Conservation (phyloP, 306 rosid genomes). For the Corylus heterophylla region DNA sequence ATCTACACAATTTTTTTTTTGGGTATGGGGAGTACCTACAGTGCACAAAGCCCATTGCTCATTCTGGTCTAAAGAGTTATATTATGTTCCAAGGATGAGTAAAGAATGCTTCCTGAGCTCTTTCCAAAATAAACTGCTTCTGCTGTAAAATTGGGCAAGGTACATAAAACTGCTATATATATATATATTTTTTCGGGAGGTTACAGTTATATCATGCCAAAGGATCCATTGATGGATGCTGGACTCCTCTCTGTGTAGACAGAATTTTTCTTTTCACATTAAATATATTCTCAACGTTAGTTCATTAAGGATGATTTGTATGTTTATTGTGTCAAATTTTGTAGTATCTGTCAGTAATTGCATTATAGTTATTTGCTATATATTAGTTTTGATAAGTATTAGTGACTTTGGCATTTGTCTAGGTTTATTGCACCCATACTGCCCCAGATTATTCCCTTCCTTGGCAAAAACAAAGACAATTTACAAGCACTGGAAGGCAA, state of each 20-base stretch:
- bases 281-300: not conserved
- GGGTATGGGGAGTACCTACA: not conserved
- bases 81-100: not conserved
- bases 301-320: constrained; percentile 9
- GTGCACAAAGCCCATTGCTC: not conserved
- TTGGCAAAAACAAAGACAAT: constrained; percentile 98
- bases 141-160: not conserved
- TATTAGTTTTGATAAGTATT: not conserved
- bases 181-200: not conserved
- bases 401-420: constrained; percentile 21
- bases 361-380: constrained; percentile 15
- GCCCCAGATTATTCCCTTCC: constrained; percentile 99
- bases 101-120: not conserved
- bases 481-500: constrained; percentile 95
- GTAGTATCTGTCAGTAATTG: not conserved
- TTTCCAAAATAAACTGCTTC: not conserved
- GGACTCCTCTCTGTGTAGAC: not conserved
- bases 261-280: not conserved
- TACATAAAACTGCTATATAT: not conserved
- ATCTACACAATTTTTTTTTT: not conserved
- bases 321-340: not conserved
- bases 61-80: not conserved
- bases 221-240: not conserved
- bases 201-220: not conserved
- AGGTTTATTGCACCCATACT: constrained; percentile 98